Conservation (phyloP, 139 green algal genomes). For the Chloropicon primus region DNA sequence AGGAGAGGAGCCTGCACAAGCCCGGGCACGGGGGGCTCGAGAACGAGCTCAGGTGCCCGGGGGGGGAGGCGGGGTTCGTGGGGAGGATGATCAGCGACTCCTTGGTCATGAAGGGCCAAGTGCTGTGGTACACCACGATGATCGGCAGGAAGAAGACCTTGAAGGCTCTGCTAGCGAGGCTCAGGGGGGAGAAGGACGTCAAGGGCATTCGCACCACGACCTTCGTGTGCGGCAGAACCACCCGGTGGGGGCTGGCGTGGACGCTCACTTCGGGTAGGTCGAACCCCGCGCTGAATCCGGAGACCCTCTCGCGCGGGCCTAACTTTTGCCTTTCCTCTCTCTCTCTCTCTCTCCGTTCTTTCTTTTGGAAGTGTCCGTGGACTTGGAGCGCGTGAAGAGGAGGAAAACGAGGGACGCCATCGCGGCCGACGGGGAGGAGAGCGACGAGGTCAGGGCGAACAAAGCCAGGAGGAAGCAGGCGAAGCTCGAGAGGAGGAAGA, state of each 20-base stretch:
- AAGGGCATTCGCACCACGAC: slow-evolving; percentile 47
- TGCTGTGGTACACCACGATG: slow-evolving; percentile 76
- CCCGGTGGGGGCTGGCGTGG: slow-evolving; percentile 76
- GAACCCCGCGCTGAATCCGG: too few species aligned
- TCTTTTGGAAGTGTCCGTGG: too few species aligned
- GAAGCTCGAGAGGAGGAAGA: too few species aligned
- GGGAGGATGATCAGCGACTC: slow-evolving; percentile 71
- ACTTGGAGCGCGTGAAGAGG: too few species aligned
- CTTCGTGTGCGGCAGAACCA: slow-evolving; percentile 53
- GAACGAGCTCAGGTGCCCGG: slow-evolving; percentile 75
- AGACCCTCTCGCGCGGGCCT: too few species aligned
- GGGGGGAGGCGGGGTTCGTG: slow-evolving; percentile 81
- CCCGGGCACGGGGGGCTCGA: slow-evolving; percentile 45
- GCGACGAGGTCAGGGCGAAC: too few species aligned
- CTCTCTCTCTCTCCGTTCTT: too few species aligned
- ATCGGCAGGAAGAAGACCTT: slow-evolving; percentile 56
- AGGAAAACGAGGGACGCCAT: too few species aligned
- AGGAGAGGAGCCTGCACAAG: slow-evolving; percentile 55
- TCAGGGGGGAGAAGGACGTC: slow-evolving; percentile 19
- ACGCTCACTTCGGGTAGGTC: slow-evolving; percentile 39
- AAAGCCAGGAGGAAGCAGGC: too few species aligned
- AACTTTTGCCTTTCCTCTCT: neutral
- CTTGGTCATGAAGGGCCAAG: neutral
- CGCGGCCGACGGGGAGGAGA: too few species aligned
- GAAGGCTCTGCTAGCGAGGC: neutral